Conservation (phyloP, 257 asterid species). For the Osmanthus fragrans region DNA sequence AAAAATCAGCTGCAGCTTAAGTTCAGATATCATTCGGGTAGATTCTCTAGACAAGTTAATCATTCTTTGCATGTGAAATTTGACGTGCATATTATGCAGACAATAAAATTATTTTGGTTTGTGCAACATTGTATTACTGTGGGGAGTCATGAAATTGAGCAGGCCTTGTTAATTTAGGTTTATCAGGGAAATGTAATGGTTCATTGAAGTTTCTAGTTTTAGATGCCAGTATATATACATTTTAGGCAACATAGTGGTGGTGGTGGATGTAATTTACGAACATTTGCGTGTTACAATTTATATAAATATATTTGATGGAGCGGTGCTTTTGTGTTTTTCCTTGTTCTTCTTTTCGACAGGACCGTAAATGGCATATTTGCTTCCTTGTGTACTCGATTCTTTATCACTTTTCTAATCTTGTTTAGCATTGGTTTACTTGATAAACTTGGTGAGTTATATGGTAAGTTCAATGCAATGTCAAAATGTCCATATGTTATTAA, state of each 20-base stretch:
- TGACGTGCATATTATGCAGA: slow-evolving; percentile 31
- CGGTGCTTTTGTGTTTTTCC: no score
- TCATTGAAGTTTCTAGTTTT: not conserved
- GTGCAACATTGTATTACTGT: not conserved
- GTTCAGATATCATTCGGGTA: not conserved
- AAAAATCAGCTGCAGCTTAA: slow-evolving; percentile 77
- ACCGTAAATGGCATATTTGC: no score
- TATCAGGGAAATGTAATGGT: not conserved
- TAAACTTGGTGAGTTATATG: no score
- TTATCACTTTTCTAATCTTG: no score
- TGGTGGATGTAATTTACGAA: not conserved
- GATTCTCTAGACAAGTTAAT: slow-evolving; percentile 25
- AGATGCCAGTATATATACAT: not conserved
- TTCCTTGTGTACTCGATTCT: no score
- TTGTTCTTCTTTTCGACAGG: not conserved
- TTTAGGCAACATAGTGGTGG: not conserved
- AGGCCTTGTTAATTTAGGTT: not conserved
- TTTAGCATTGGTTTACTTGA: no score
- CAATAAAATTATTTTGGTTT: slow-evolving; percentile 8
- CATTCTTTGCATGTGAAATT: slow-evolving; percentile 59
- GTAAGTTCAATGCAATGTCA: no score
- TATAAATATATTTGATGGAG: not conserved
- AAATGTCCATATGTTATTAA: no score
- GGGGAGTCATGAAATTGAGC: not conserved
- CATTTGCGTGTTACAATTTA: not conserved